Evolutionary conservation across 768 basidiomycete genomes (phyloP).

Genomic region (Naganishia onofrii): DNA sequence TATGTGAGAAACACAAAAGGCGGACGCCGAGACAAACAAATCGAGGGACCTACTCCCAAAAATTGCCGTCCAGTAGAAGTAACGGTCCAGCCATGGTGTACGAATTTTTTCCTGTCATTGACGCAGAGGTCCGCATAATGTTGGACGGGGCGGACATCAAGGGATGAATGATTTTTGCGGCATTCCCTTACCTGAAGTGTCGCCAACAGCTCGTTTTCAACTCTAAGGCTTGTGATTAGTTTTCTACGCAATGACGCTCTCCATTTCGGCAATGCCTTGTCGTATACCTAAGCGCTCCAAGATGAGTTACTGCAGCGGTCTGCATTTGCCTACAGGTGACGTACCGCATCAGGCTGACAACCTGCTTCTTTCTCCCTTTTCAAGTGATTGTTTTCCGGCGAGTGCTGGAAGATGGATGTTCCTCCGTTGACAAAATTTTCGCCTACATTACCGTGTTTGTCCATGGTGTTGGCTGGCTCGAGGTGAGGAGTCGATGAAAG

Average conservation of each 20-base stretch:
- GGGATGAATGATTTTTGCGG: not conserved
- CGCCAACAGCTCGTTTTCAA: conserved; percentile 45
- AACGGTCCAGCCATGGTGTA: conserved; percentile 42
- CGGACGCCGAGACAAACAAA: not conserved
- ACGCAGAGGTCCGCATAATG: no score
- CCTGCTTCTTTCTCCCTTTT: conserved; percentile 43
- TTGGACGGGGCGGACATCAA: no score
- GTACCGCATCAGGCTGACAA: conserved; percentile 45
- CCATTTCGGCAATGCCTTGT: conserved; percentile 40
- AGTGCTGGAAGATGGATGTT: conserved; percentile 37
- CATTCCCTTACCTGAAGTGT: conserved; percentile 39
- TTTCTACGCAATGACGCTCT: conserved; percentile 38
- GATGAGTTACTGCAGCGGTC: not conserved
- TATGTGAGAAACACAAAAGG: not conserved
- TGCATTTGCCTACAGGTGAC: not conserved
- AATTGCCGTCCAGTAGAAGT: conserved; percentile 52
- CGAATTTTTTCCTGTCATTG: conserved; percentile 26
- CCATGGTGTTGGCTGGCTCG: not conserved
- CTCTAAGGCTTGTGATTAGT: conserved; percentile 39
- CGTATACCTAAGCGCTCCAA: conserved; percentile 38
- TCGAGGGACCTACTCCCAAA: conserved; percentile 47
- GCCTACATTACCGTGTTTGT: not conserved
- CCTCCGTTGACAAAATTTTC: conserved; percentile 13
- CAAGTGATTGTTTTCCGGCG: conserved; percentile 34
- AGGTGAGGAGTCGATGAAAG: not conserved